phyloP scores from a whole-genome alignment of 2,329 filamentous ascomycete genomes.

The Aspergillus sp. region DNA sequence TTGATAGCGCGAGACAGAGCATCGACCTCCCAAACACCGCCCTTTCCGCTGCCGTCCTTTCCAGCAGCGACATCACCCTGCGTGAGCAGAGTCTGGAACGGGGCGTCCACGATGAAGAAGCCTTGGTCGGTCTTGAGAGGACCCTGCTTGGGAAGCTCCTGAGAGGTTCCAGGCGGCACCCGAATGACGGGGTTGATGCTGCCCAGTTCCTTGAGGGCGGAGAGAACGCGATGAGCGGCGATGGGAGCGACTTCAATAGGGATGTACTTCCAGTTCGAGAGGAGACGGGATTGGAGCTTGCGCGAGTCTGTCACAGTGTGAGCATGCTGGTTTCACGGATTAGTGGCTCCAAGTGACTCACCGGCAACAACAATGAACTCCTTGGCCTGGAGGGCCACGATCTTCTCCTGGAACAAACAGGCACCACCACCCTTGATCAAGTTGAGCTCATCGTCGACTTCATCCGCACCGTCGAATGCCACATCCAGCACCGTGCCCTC shows the following conservation, averaged over 20 bases:
- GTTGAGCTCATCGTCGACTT: conserved; percentile 91
- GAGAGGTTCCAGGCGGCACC: conserved; percentile 56
- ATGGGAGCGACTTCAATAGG: conserved; percentile 93
- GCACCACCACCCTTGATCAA: conserved; percentile 97
- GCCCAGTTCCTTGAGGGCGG: conserved; percentile 69
- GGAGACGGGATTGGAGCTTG: conserved; percentile 76
- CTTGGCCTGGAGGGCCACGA: conserved; percentile 79
- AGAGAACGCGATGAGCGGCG: conserved; percentile 72
- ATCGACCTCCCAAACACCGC: conserved; percentile 77
- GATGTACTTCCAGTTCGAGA: conserved; percentile 74
- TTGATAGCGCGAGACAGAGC: conserved; percentile 72
- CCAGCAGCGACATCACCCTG: conserved; percentile 51
- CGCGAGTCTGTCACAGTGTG: conserved; percentile 65
- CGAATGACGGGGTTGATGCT: conserved; percentile 69
- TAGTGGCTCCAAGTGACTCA: conserved; percentile 38
- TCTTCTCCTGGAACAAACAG: conserved; percentile 97
- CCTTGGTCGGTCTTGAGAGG: conserved; percentile 82
- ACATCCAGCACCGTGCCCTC: conserved; percentile 69
- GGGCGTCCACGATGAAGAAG: conserved; percentile 89
- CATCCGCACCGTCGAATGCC: conserved; percentile 93
- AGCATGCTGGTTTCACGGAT: not conserved
- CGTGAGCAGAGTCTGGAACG: conserved; percentile 73
- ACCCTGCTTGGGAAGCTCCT: conserved; percentile 64
- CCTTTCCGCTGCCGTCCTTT: conserved; percentile 53
- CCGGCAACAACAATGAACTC: conserved; percentile 86